Evolutionary conservation across 106 monocot genomes (phyloP), one percentile per base, ranked within the genome.

Genomic region (Acorus gramineus): DNA sequence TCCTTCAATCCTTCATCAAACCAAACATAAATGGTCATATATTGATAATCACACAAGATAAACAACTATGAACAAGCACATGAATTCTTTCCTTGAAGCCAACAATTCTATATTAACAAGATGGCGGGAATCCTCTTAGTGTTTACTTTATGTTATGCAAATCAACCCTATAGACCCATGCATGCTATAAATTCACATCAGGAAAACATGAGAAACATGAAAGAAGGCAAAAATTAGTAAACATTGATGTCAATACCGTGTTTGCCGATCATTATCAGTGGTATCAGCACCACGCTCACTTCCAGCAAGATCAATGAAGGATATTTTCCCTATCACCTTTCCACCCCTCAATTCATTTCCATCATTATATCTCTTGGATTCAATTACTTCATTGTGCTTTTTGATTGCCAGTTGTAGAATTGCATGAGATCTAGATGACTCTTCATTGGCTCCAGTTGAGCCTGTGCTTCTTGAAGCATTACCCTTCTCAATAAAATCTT

Each of bases 251-350:
- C 56, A 73, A 9, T 52, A 95, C 94, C 94, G 79, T 47, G 94
- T 95, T 57, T 95, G 94, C n/a, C 90, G 84, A 66, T 95, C 94
- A 70, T 90, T 96, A 47, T 96, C 95, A 44, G 95, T 96, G 9
- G 95, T 96, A 73, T 96, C 95, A 49, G 95, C 95, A 61, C 95
- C 95, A 62, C 95, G 90, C 67, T 96, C 95, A 69, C 90, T 96
- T 76, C 95, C 95, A 65, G 95, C 95, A 57, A 96, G 84, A 70
- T 96, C 95, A 76, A 96, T 96, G 60, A 96, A 96, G 13, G 90
- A 90, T n/a, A 96, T 90, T 62, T 96, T 96, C 50, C 95, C 95
- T 14, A 96, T 62, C 54, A 87, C 59, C 73, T 86, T 89, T 51
- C 79, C 77, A 60, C 59, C 67, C 49, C 80, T 86, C 1, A 73